These are phyloP conservation scores for Aciculoconidium aculeatum DNA, from an alignment of 805 yeast genomes.

Conservation along the genomic window DNA sequence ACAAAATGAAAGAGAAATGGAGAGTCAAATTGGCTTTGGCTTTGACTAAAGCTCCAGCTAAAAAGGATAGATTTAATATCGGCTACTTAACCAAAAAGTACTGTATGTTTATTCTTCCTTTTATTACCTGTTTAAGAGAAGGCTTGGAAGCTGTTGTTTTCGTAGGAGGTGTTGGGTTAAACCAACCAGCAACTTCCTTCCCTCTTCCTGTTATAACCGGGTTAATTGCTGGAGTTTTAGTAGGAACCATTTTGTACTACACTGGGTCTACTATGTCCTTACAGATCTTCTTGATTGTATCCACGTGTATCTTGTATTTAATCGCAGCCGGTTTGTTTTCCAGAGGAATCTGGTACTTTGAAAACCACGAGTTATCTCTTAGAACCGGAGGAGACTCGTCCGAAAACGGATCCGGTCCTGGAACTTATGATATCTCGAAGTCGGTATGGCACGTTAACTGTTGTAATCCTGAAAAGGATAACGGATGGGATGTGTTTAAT, in stretches of 20 bases:
- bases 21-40: slow-evolving; percentile 24
- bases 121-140: slow-evolving; percentile 88
- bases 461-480: slow-evolving; percentile 20
- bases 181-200: slow-evolving; percentile 19
- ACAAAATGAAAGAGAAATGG: slow-evolving; percentile 26
- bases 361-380: slow-evolving; percentile 10
- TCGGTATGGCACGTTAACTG: slow-evolving; percentile 24
- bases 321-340: slow-evolving; percentile 22
- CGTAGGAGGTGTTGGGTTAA: slow-evolving; percentile 90
- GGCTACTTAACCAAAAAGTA: slow-evolving; percentile 64
- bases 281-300: slow-evolving; percentile 19
- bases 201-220: slow-evolving; percentile 21
- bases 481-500: slow-evolving; percentile 23
- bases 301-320: slow-evolving; percentile 21
- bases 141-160: slow-evolving; percentile 96
- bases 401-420: slow-evolving; percentile 22
- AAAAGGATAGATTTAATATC: slow-evolving; percentile 30
- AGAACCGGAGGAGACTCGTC: slow-evolving; percentile 22
- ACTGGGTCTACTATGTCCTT: slow-evolving; percentile 18
- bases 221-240: slow-evolving; percentile 16
- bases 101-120: slow-evolving; percentile 85
- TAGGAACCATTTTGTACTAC: slow-evolving; percentile 18
- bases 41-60: slow-evolving; percentile 13
- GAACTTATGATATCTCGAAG: slow-evolving; percentile 19
- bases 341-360: slow-evolving; percentile 20